A percentile compares a stretch with the other conserved stretches of the same genome.
phyloP scores from a whole-genome alignment of 2,329 filamentous ascomycete species.

The Colletotrichum kahawae region DNA sequence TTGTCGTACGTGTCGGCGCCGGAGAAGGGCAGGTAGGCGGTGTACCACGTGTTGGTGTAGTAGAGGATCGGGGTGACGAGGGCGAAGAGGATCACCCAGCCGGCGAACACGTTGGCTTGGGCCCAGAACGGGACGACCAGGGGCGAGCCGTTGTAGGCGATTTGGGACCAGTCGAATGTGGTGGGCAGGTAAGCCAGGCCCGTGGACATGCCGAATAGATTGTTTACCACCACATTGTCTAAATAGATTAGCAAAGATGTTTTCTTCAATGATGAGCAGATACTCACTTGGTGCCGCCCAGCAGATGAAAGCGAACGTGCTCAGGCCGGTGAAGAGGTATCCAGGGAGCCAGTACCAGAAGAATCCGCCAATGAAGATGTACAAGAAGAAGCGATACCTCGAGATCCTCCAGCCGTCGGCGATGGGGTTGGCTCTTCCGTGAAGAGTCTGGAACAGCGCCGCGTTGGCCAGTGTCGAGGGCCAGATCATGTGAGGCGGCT shows the following conservation, averaged over 20 bases:
- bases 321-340: constrained; percentile 48
- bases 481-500: constrained; percentile 51
- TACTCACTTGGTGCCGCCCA: constrained; percentile 44
- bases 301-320: constrained; percentile 49
- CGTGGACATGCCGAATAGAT: constrained; percentile 59
- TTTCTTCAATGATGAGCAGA: constrained; percentile 13
- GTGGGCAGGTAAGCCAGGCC: constrained; percentile 33
- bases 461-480: constrained; percentile 49
- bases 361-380: constrained; percentile 44
- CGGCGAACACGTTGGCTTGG: constrained; percentile 66
- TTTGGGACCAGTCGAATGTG: constrained; percentile 35
- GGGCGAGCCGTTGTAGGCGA: constrained; percentile 35
- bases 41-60: constrained; percentile 63
- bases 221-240: constrained; percentile 70
- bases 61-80: constrained; percentile 62
- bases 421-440: constrained; percentile 39
- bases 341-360: constrained; percentile 54
- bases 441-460: constrained; percentile 45
- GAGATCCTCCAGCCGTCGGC: constrained; percentile 40
- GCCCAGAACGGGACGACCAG: constrained; percentile 59
- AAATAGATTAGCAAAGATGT: background rate
- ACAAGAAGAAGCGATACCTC: constrained; percentile 40
- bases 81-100: constrained; percentile 61
- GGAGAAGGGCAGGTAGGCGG: constrained; percentile 59
- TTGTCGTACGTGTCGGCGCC: constrained; percentile 56